Conservation (phyloP, 257 asterid genomes). For the Coffea canephora region DNA sequence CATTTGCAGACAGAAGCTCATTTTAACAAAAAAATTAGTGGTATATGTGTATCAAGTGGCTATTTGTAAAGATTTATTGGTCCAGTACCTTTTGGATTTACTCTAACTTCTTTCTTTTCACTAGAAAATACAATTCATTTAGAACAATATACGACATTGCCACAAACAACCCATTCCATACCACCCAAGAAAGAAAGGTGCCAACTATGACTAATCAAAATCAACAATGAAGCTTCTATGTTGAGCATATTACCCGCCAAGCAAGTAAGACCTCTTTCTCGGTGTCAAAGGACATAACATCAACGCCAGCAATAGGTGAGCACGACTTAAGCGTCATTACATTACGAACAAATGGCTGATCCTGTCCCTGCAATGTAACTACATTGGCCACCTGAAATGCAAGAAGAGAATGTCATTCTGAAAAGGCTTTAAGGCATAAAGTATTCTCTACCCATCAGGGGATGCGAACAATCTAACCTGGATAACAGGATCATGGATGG, state of each 20-base stretch:
- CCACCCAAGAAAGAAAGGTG: not conserved
- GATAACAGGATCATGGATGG: conserved; percentile 96
- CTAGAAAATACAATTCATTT: not conserved
- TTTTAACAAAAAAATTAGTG: not conserved
- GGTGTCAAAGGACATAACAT: conserved; percentile 93
- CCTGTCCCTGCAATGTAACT: conserved; percentile 91
- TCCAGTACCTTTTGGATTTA: not conserved
- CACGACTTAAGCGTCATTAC: conserved; percentile 98
- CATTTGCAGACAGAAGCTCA: not conserved
- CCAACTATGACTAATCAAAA: not conserved
- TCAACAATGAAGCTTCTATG: not conserved
- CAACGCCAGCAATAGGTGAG: conserved; percentile 95
- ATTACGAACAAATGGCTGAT: conserved; percentile 85
- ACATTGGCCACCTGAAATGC: conserved; percentile 76
- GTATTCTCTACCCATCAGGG: conserved; percentile 8
- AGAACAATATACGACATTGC: not conserved
- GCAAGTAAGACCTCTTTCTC: conserved; percentile 87
- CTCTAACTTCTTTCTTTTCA: not conserved
- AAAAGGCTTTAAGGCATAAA: conserved; percentile 8
- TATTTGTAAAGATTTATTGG: not conserved
- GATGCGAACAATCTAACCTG: conserved; percentile 49
- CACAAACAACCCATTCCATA: not conserved
- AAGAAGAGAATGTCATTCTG: conserved; percentile 26
- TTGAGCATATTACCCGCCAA: conserved; percentile 78
- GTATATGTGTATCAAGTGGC: too few species aligned